These are phyloP conservation scores for Trichoderma gracile DNA, from an alignment of 2,329 filamentous ascomycete species.

Conservation along the genomic window DNA sequence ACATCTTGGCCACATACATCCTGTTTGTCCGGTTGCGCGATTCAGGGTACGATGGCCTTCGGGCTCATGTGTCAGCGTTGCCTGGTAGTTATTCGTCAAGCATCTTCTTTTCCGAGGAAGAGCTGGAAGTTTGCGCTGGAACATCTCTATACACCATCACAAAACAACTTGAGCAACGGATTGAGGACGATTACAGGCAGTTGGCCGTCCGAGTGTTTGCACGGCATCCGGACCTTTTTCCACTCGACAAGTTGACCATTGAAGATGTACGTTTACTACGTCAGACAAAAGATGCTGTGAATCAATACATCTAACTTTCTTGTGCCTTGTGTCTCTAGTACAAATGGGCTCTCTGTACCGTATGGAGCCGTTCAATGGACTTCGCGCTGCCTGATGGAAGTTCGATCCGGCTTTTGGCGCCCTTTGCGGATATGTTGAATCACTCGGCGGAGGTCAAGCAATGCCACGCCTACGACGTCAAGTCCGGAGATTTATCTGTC, in stretches of 20 bases:
- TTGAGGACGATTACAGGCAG: conserved; percentile 36
- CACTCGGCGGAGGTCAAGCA: conserved; percentile 39
- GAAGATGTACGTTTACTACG: conserved; percentile 35
- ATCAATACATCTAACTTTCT: conserved; percentile 8
- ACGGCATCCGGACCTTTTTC: conserved; percentile 38
- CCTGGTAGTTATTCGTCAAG: conserved; percentile 39
- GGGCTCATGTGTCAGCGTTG: conserved; percentile 35
- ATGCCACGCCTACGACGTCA: conserved; percentile 40
- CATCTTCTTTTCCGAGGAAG: conserved; percentile 39
- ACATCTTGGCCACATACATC: conserved; percentile 38
- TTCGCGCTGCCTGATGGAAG: conserved; percentile 31
- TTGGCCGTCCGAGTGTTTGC: conserved; percentile 34
- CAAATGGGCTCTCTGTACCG: conserved; percentile 39
- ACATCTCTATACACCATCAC: conserved; percentile 39
- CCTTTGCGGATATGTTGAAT: conserved; percentile 43
- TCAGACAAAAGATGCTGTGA: conserved; percentile 25
- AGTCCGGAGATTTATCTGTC: conserved; percentile 38
- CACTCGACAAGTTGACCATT: conserved; percentile 37
- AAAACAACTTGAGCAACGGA: conserved; percentile 34
- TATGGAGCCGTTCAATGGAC: conserved; percentile 39
- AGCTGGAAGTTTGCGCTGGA: conserved; percentile 39
- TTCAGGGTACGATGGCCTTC: conserved; percentile 36
- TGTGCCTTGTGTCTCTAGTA: conserved; percentile 34
- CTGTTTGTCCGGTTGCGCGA: conserved; percentile 40
- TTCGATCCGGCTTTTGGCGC: conserved; percentile 33